Percentiles rank a stretch among this genome's conserved stretches.
Evolutionary conservation across 805 yeast genomes (phyloP).

Genomic region (Lachancea fermentati): DNA sequence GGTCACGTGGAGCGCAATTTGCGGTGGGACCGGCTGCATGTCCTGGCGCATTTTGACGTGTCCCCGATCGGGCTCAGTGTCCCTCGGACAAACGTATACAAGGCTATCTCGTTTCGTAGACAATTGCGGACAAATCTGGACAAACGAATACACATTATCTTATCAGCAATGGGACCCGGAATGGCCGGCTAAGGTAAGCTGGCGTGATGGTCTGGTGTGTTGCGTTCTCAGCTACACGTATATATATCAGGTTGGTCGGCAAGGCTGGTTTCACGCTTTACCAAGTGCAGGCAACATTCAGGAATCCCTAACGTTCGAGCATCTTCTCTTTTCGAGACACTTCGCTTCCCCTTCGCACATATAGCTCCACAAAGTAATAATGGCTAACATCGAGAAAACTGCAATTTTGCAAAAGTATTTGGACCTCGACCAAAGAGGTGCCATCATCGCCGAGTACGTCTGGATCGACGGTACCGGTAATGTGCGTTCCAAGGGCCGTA

Average conservation of each 20-base stretch:
- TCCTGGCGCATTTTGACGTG: not conserved
- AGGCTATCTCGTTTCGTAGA: not conserved
- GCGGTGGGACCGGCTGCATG: not conserved
- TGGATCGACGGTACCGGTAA: constrained; percentile 95
- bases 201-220: not conserved
- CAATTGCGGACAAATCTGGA: not conserved
- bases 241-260: not conserved
- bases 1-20: not conserved
- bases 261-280: not conserved
- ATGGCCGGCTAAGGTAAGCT: not conserved
- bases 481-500: constrained; percentile 91
- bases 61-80: not conserved
- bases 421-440: constrained; percentile 79
- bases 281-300: no score
- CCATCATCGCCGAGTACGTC: constrained; percentile 89
- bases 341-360: no score
- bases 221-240: not conserved
- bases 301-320: no score
- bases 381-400: constrained; percentile 45
- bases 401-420: constrained; percentile 77
- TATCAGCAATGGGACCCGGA: not conserved
- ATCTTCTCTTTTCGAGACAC: no score
- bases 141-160: not conserved
- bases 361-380: no score
- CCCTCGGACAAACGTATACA: not conserved